A percentile compares a stretch with the other conserved stretches of the same genome.
These are phyloP conservation scores for Silene conica DNA, from an alignment of 148 eudicot genomes.

Conservation along the genomic window DNA sequence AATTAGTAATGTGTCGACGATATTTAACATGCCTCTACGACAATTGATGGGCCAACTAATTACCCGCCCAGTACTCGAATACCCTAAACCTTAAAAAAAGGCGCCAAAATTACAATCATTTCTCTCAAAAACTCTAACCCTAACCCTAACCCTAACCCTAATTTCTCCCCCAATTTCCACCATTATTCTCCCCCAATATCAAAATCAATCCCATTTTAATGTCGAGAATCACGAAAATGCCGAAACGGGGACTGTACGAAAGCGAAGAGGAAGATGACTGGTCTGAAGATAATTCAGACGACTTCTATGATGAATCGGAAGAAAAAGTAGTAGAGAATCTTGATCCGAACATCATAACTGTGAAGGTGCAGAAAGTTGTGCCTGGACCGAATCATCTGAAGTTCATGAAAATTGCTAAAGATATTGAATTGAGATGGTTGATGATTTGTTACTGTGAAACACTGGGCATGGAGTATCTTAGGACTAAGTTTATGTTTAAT, in stretches of 20 bases:
- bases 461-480: neutral
- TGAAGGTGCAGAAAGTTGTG: too few relatives aligned
- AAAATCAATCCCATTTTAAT: neutral
- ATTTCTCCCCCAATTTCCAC: neutral
- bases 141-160: neutral
- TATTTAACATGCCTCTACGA: too few relatives aligned
- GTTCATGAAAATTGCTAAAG: neutral
- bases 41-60: too few relatives aligned
- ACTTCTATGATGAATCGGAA: neutral
- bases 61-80: too few relatives aligned
- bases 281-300: neutral
- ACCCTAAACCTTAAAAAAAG: too few relatives aligned
- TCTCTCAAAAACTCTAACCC: too few relatives aligned
- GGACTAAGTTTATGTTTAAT: constrained; percentile 10
- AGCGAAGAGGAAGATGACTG: neutral
- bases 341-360: neutral
- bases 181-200: neutral
- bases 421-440: constrained; percentile 3
- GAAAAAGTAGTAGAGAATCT: neutral
- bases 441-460: constrained; percentile 4
- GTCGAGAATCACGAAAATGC: neutral
- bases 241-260: neutral
- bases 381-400: neutral
- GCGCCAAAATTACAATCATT: too few relatives aligned
- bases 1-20: too few relatives aligned